Conservation (phyloP, 2,329 filamentous ascomycete species). For the Colletotrichum gigasporum region DNA sequence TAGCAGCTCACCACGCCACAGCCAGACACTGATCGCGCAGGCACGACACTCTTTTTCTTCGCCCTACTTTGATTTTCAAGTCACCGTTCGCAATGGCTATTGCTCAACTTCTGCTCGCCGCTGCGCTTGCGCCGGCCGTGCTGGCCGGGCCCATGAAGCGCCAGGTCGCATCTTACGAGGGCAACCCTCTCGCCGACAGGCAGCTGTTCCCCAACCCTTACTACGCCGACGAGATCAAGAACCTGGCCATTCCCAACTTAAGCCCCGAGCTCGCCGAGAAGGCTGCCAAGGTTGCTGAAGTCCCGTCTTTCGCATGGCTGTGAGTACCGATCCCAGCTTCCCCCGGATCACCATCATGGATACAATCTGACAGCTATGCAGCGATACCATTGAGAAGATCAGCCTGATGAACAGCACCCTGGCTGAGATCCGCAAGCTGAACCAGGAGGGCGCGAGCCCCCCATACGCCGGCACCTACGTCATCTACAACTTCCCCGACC, state of each 20-base stretch:
- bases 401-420: constrained; percentile 41
- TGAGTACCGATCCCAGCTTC: constrained; percentile 32
- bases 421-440: constrained; percentile 36
- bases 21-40: neutral
- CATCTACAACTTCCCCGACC: constrained; percentile 48
- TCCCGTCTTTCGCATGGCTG: constrained; percentile 43
- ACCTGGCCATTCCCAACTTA: constrained; percentile 62
- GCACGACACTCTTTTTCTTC: neutral
- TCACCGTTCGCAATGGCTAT: neutral
- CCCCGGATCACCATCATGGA: neutral
- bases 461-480: constrained; percentile 42
- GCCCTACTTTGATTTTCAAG: neutral
- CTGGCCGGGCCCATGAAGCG: constrained; percentile 27
- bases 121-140: constrained; percentile 21
- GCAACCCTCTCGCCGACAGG: constrained; percentile 46
- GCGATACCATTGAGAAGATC: constrained; percentile 45
- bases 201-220: constrained; percentile 48
- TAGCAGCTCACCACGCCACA: neutral
- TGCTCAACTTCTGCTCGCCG: constrained; percentile 21
- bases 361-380: constrained; percentile 5
- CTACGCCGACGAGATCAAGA: constrained; percentile 48
- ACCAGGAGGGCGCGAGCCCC: constrained; percentile 31
- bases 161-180: constrained; percentile 38
- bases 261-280: constrained; percentile 53
- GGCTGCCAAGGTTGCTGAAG: constrained; percentile 39